Evolutionary conservation across 257 asterid species (phyloP), one percentile per base, ranked within the genome.

Genomic region (Nicotiana benthamiana): DNA sequence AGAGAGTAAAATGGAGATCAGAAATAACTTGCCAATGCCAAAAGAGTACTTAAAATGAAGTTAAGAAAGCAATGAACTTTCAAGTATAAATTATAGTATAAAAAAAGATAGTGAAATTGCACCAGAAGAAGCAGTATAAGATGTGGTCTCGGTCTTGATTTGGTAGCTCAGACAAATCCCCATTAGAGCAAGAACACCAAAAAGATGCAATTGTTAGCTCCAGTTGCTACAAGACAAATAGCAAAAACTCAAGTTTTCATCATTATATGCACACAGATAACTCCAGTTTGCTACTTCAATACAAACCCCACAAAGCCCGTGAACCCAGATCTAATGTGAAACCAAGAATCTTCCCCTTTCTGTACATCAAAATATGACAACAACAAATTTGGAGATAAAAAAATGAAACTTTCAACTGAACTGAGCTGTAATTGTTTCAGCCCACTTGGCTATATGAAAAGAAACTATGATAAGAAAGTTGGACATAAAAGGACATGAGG

Each of bases 91-190:
- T 6, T 9, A 60, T 2, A n/a, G n/a, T n/a, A 30, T 16, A 32
- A 7, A 56, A 22, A 52, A 40, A 81, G 20, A 70, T 61, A 75
- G 48, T 27, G 32, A 72, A 66, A 22, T 57, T 0, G n/a, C 85
- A 91, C 90, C 95, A 85, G 88, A 85, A 84, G 88, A 83, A 65
- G 88, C 93, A 11, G 95, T 83, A 63, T 86, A 87, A 72, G 81
- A 86, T 76, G 92, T 77, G 87, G 86, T 85, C 75, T 91, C 97
- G 9, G 95, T 94, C 89, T 94, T 94, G 46, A 92, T 89, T 91
- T 91, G 97, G 84, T 90, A 91, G 91, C 99, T 95, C 60, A 84
- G 87, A 85, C 97, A 95, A 88, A 92, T 86, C 83, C 99, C 99
- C 99, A 95, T 95, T 64, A 24, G 63, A 76, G 34, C 34, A 84